Conservation (phyloP, 75 land plant genomes). For the Cupressus sempervirens region DNA sequence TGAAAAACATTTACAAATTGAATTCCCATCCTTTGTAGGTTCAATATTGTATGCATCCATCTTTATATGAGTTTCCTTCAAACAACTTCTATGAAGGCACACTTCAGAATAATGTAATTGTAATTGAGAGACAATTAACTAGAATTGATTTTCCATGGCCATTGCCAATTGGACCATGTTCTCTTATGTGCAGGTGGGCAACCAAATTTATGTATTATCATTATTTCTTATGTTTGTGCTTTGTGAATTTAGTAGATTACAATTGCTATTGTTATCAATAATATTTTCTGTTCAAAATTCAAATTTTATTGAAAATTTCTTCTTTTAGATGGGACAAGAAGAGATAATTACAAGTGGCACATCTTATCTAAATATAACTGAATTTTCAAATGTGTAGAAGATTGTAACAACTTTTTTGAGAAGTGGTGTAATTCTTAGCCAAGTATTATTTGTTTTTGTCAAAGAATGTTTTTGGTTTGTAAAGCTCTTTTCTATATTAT, state of each 20-base stretch:
- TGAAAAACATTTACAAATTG: background rate
- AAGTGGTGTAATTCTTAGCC: conserved; percentile 94
- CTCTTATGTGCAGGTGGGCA: conserved; percentile 91
- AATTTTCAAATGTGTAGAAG: conserved; percentile 97
- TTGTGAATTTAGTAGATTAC: background rate
- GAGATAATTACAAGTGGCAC: conserved; percentile 99
- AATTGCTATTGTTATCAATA: background rate
- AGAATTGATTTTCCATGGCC: conserved; percentile 99
- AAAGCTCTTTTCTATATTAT: background rate
- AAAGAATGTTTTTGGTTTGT: background rate
- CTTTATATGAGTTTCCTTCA: conserved; percentile 93
- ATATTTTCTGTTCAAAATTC: background rate
- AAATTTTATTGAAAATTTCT: background rate
- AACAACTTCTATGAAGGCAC: conserved; percentile 99
- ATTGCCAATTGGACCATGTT: conserved; percentile 99
- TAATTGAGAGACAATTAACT: conserved; percentile 75
- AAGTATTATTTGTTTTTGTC: conserved; percentile 37
- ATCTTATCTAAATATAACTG: conserved; percentile 93
- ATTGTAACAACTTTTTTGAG: conserved; percentile 92
- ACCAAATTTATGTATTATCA: background rate
- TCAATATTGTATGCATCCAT: conserved; percentile 99
- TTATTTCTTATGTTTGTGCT: background rate
- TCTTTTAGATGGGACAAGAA: conserved; percentile 96
- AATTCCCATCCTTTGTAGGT: conserved; percentile 43
- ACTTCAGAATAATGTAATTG: conserved; percentile 93